phyloP scores from a whole-genome alignment of 2,329 filamentous ascomycete species.

The Didymellaceae sp. region DNA sequence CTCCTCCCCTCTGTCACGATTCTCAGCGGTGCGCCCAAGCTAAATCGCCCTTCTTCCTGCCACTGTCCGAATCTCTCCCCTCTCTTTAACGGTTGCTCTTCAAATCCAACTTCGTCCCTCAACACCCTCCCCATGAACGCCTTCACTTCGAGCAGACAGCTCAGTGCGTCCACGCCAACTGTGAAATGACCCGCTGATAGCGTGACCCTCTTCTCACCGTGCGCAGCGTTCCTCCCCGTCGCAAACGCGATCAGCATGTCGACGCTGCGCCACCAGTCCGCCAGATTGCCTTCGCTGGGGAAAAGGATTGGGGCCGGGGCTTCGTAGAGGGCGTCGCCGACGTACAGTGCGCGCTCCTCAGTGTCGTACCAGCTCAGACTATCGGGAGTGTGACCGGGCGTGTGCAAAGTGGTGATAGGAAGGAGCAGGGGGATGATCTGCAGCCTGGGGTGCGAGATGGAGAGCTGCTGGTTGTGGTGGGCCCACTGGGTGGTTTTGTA shows the following conservation, averaged over 20 bases:
- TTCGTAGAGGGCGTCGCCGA: slow-evolving; percentile 20
- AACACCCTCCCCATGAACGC: slow-evolving; percentile 18
- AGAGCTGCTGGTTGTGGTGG: background rate
- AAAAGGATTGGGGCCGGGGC: slow-evolving; percentile 16
- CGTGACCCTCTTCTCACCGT: background rate
- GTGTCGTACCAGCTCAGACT: slow-evolving; percentile 18
- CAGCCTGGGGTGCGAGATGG: background rate
- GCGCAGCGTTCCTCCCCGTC: background rate
- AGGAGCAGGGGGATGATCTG: background rate
- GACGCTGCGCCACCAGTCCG: slow-evolving; percentile 19
- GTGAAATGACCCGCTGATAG: slow-evolving; percentile 18
- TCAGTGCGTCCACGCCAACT: slow-evolving; percentile 12
- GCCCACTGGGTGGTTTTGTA: slow-evolving; percentile 8
- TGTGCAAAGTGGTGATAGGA: slow-evolving; percentile 14
- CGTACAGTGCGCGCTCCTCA: slow-evolving; percentile 16
- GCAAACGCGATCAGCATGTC: slow-evolving; percentile 5
- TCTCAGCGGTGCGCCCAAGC: slow-evolving; percentile 10
- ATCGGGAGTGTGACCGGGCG: slow-evolving; percentile 21
- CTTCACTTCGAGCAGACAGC: slow-evolving; percentile 8
- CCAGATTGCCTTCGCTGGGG: slow-evolving; percentile 15
- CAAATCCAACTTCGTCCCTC: slow-evolving; percentile 11
- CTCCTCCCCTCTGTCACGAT: slow-evolving; percentile 7
- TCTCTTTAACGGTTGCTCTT: slow-evolving; percentile 6
- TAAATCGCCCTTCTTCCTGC: slow-evolving; percentile 4
- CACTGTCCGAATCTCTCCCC: slow-evolving; percentile 11